Evolutionary conservation across 495 filamentous ascomycete genomes (phyloP).

Genomic region (Trichoderma parareesei): DNA sequence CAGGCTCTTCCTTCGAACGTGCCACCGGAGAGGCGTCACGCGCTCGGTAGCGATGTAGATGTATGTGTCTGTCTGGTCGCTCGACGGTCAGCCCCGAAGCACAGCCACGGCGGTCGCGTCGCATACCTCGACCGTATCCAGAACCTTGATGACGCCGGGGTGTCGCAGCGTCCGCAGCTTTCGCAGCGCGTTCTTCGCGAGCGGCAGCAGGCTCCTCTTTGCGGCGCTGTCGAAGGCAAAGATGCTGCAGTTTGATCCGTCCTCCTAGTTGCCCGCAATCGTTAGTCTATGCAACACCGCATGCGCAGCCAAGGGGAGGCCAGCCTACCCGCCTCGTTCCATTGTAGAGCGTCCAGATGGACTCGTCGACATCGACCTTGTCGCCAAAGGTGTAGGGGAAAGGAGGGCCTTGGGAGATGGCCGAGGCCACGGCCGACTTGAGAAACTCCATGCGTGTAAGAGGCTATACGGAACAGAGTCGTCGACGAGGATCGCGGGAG

Average conservation of each 20-base stretch:
- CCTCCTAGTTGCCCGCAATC: slow-evolving; percentile 51
- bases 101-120: background rate
- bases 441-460: slow-evolving; percentile 74
- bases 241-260: slow-evolving; percentile 86
- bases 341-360: slow-evolving; percentile 88
- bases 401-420: slow-evolving; percentile 87
- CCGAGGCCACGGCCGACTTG: slow-evolving; percentile 92
- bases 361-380: slow-evolving; percentile 75
- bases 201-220: slow-evolving; percentile 59
- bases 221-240: slow-evolving; percentile 84
- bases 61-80: slow-evolving; percentile 69
- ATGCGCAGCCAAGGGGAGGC: background rate
- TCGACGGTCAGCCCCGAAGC: slow-evolving; percentile 12
- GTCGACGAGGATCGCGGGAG: slow-evolving; percentile 10
- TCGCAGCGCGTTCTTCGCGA: slow-evolving; percentile 86
- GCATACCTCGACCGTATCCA: slow-evolving; percentile 86
- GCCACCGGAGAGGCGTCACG: slow-evolving; percentile 75
- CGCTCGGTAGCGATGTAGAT: slow-evolving; percentile 95
- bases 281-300: background rate
- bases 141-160: slow-evolving; percentile 84
- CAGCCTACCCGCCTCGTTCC: slow-evolving; percentile 73
- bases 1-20: slow-evolving; percentile 73
- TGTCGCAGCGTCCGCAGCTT: slow-evolving; percentile 88
- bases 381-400: slow-evolving; percentile 92
- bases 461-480: background rate